Conservation (phyloP, 1,139 yeast genomes). For the Suhomyces coccinellae region DNA sequence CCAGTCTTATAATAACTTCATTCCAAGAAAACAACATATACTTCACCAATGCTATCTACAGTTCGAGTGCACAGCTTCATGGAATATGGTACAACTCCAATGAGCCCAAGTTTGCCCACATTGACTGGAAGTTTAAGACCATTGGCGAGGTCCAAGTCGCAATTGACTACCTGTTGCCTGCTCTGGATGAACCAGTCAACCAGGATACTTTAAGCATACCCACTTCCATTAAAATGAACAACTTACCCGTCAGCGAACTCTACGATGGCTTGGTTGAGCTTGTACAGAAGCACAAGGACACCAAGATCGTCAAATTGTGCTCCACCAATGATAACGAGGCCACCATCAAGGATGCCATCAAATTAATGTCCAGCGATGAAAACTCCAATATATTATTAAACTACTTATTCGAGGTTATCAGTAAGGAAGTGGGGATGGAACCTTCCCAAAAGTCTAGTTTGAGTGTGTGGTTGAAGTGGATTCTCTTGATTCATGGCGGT, state of each 20-base stretch:
- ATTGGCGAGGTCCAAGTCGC: constrained; percentile 20
- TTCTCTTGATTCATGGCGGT: constrained; percentile 48
- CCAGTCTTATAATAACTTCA: constrained; percentile 13
- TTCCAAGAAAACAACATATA: constrained; percentile 8
- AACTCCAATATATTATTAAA: constrained; percentile 21
- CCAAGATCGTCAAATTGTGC: constrained; percentile 30
- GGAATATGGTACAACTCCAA: constrained; percentile 43
- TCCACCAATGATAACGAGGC: constrained; percentile 34
- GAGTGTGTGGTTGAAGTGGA: constrained; percentile 53
- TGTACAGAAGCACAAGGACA: constrained; percentile 11
- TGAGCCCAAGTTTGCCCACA: constrained; percentile 24
- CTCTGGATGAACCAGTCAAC: neutral
- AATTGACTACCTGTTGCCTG: constrained; percentile 15
- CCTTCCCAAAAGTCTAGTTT: constrained; percentile 34
- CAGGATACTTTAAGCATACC: constrained; percentile 17
- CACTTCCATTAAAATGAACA: constrained; percentile 16
- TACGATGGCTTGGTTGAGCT: constrained; percentile 20
- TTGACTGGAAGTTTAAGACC: constrained; percentile 22
- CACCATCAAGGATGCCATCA: constrained; percentile 38
- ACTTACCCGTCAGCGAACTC: constrained; percentile 28
- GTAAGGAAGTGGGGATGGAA: constrained; percentile 34
- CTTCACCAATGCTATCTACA: constrained; percentile 17
- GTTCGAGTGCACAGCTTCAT: constrained; percentile 12
- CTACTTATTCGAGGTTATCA: constrained; percentile 35
- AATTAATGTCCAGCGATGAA: constrained; percentile 22